These are phyloP conservation scores for Lignosus rhinocerotis DNA, from an alignment of 1,284 basidiomycete species.

Conservation along the genomic window DNA sequence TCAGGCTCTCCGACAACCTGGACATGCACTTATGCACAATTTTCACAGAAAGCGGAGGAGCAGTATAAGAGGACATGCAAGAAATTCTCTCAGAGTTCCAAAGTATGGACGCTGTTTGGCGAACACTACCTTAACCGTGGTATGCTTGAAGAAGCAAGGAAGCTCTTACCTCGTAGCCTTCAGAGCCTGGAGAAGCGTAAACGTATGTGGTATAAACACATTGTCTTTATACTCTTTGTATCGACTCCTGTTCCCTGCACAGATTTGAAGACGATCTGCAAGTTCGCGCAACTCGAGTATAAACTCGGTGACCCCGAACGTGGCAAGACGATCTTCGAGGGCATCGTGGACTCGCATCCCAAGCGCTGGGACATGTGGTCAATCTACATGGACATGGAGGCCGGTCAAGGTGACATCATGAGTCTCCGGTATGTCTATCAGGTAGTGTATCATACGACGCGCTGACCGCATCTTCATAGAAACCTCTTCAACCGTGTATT, in stretches of 20 bases:
- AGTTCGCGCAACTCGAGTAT: conserved; percentile 95
- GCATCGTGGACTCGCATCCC: conserved; percentile 91
- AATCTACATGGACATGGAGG: conserved; percentile 96
- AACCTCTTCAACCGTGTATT: conserved; percentile 86
- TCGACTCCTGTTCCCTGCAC: background rate
- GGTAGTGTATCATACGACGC: background rate
- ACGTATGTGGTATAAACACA: conserved; percentile 59
- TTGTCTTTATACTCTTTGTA: background rate
- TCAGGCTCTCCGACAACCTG: background rate
- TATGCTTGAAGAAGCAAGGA: conserved; percentile 79
- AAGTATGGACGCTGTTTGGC: conserved; percentile 89
- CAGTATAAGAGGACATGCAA: conserved; percentile 84
- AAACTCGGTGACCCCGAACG: conserved; percentile 92
- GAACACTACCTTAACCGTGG: conserved; percentile 78
- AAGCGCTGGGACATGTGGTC: conserved; percentile 97
- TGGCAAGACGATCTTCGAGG: conserved; percentile 95
- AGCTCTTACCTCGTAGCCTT: conserved; percentile 85
- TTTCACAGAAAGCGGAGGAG: conserved; percentile 78
- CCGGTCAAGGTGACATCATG: conserved; percentile 74
- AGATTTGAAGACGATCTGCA: conserved; percentile 95
- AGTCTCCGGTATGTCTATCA: conserved; percentile 57
- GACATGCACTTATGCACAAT: background rate
- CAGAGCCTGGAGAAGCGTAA: conserved; percentile 95
- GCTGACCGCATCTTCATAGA: conserved; percentile 38
- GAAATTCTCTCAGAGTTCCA: conserved; percentile 90